Base-by-base conservation (phyloP, 2,329 filamentous ascomycete genomes). In the Colletotrichum aenigma region DNA sequence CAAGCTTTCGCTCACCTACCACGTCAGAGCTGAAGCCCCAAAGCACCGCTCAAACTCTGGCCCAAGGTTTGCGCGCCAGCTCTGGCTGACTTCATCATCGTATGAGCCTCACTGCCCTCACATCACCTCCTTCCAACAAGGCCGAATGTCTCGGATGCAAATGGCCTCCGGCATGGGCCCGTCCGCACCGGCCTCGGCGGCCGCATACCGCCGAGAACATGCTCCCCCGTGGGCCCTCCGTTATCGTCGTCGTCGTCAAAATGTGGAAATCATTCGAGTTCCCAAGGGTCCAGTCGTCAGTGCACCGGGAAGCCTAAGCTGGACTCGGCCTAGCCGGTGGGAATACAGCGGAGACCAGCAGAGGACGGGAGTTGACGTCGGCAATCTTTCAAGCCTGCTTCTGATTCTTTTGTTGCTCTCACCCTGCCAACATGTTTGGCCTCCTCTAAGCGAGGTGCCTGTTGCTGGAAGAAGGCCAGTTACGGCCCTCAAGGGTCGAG, bases 291-390 rank as follows among this genome's bases (percentile, higher is more conserved):
- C 16, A 43, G n/a, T 62, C 30, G 21, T 32, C 30, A 56, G 52
- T 36, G 62, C 48, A 68, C 52, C 28, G 55, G 48, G 62, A 28
- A 13, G 24, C 12, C n/a, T 56, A 60, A 28, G 21, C 43, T 55
- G 12, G 28, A 55, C 30, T 38, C 30, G 38, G 55, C 30, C 52
- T 70, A 71, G 68, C 60, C 24, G 68, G 36, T 75, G 68, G 68
- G 43, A 73, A 68, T 30, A 65, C 18, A 62, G 70, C 73, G 70
- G 69, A 75, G 73, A 64, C 62, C 12, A n/a, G 56, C 55, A 61
- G 30, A 67, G 68, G 36, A 61, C 73, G 73, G 73, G 73, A 75
- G 73, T 75, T 75, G 69, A 26, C 28, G 28, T 73, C 70, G 73
- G 73, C 73, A 75, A 68, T 75, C 56, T 68, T 32, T 24, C 36